These are phyloP conservation scores for Lycium ferocissimum DNA, from an alignment of 257 asterid species.

Conservation along the genomic window DNA sequence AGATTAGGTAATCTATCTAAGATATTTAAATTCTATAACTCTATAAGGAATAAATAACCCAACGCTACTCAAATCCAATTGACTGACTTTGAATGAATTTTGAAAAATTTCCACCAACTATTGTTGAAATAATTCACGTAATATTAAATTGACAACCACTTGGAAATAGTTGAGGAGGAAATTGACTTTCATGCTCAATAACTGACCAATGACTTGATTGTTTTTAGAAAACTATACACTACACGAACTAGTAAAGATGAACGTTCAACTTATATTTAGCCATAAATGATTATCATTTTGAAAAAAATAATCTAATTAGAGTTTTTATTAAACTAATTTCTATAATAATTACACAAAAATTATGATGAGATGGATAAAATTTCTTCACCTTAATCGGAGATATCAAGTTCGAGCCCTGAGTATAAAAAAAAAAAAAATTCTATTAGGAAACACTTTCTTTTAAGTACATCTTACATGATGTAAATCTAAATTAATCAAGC, in stretches of 20 bases:
- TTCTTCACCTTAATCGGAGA: too few relatives aligned
- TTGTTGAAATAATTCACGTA: background rate
- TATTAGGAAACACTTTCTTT: too few relatives aligned
- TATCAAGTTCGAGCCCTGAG: too few relatives aligned
- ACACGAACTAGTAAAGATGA: background rate
- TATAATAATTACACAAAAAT: too few relatives aligned
- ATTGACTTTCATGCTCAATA: background rate
- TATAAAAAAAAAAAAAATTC: too few relatives aligned
- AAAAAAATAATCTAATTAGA: too few relatives aligned
- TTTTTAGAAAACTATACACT: background rate
- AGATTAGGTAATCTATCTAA: background rate
- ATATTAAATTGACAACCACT: background rate
- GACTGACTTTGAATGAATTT: background rate
- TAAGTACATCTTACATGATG: too few relatives aligned
- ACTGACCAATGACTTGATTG: background rate
- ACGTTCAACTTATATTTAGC: background rate
- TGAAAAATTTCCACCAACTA: background rate
- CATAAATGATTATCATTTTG: too few relatives aligned
- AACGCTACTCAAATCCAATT: background rate
- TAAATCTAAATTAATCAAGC: too few relatives aligned
- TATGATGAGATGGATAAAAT: too few relatives aligned
- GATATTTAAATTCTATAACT: background rate
- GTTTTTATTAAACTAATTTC: too few relatives aligned
- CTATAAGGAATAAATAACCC: background rate
- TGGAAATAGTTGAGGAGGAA: background rate